These are phyloP conservation scores for Alternaria consortialis DNA, from an alignment of 2,329 filamentous ascomycete genomes.

Conservation along the genomic window DNA sequence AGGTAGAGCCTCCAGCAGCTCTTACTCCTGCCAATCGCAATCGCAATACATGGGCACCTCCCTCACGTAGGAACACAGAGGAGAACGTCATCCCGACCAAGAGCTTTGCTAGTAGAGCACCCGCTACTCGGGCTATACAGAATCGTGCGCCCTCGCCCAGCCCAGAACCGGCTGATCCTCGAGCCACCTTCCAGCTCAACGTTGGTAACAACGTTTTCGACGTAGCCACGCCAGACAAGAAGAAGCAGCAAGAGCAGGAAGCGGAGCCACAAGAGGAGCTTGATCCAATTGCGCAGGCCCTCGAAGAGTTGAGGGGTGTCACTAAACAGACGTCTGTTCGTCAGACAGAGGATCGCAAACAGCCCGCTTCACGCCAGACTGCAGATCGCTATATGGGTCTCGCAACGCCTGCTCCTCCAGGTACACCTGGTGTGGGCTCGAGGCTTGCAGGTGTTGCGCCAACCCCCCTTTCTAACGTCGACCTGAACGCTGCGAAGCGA, in stretches of 20 bases:
- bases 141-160: constrained; percentile 53
- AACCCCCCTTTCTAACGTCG: constrained; percentile 57
- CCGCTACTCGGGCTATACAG: constrained; percentile 36
- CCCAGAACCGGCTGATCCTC: constrained; percentile 84
- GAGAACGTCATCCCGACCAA: constrained; percentile 57
- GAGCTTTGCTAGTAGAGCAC: constrained; percentile 42
- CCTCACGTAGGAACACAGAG: constrained; percentile 49
- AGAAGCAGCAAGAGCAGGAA: constrained; percentile 56
- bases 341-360: constrained; percentile 79
- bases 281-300: constrained; percentile 90
- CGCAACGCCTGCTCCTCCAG: constrained; percentile 72
- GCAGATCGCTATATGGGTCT: constrained; percentile 96
- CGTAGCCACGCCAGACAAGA: constrained; percentile 77
- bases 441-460: constrained; percentile 54
- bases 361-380: constrained; percentile 83
- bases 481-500: constrained; percentile 66
- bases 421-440: constrained; percentile 50
- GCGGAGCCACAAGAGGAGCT: constrained; percentile 65
- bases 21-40: constrained; percentile 47
- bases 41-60: constrained; percentile 64
- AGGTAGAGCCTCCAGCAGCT: constrained; percentile 67
- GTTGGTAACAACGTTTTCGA: constrained; percentile 96
- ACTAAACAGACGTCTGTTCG: constrained; percentile 81
- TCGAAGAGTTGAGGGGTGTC: constrained; percentile 91
- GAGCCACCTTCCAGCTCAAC: constrained; percentile 91